Evolutionary conservation across 148 eudicot genomes (phyloP).

Genomic region (Fagopyrum esculentum): DNA sequence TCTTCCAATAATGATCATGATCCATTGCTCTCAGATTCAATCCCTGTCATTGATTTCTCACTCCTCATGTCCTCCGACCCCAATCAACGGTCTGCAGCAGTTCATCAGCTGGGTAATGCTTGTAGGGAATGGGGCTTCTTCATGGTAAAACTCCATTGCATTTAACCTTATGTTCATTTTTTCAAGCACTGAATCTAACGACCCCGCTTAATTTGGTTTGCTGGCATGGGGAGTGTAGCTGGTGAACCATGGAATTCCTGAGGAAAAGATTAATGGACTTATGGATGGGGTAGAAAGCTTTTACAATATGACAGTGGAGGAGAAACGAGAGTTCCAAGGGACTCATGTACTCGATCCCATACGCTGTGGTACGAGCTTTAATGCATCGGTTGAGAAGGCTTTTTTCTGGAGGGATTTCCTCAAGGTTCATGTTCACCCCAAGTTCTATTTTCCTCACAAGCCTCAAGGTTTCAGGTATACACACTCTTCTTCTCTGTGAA

Average conservation of each 20-base stretch:
- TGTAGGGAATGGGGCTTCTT: slow-evolving; percentile 60
- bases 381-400: slow-evolving; percentile 27
- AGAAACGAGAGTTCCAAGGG: slow-evolving; percentile 36
- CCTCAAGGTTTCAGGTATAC: slow-evolving; percentile 22
- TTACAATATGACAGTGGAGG: slow-evolving; percentile 43
- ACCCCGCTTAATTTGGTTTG: neutral
- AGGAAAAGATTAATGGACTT: slow-evolving; percentile 28
- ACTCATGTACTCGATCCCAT: slow-evolving; percentile 38
- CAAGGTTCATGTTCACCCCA: slow-evolving; percentile 31
- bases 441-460: slow-evolving; percentile 34
- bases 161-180: neutral
- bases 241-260: slow-evolving; percentile 56
- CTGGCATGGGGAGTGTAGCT: slow-evolving; percentile 20
- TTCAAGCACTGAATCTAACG: neutral
- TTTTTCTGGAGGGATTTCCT: slow-evolving; percentile 48
- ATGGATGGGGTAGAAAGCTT: slow-evolving; percentile 31
- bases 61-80: slow-evolving; percentile 30
- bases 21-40: slow-evolving; percentile 12
- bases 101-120: slow-evolving; percentile 33
- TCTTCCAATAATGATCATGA: slow-evolving; percentile 17
- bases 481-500: neutral
- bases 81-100: slow-evolving; percentile 23
- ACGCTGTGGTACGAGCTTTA: slow-evolving; percentile 45
- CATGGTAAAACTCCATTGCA: slow-evolving; percentile 24
- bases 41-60: slow-evolving; percentile 41